Percentiles rank a stretch among this genome's conserved stretches.
phyloP scores from a whole-genome alignment of 2,329 filamentous ascomycete species.

The Cercospora sp. region DNA sequence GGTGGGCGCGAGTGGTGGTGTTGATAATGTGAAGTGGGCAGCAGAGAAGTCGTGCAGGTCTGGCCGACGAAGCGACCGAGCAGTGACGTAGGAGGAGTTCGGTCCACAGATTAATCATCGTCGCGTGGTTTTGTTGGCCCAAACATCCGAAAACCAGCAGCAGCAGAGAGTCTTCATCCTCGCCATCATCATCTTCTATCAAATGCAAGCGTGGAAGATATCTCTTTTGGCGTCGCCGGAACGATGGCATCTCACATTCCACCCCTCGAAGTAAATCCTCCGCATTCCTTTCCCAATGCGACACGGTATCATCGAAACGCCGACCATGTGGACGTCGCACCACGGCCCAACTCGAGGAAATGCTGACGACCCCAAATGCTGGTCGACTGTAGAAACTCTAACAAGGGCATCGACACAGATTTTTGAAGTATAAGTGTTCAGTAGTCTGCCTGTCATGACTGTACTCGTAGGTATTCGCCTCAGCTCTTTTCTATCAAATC shows the following conservation, averaged over 20 bases:
- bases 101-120: not conserved
- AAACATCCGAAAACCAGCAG: not conserved
- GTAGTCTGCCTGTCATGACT: not conserved
- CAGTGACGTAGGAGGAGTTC: not conserved
- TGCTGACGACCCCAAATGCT: not conserved
- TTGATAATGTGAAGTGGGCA: not conserved
- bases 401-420: not conserved
- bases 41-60: not conserved
- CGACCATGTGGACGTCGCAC: not conserved
- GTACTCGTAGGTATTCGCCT: not conserved
- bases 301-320: not conserved
- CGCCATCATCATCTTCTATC: not conserved
- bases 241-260: not conserved
- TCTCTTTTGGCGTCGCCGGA: not conserved
- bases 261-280: not conserved
- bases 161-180: not conserved
- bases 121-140: not conserved
- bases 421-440: not conserved
- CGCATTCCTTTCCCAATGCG: not conserved
- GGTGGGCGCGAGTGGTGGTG: not conserved
- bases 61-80: not conserved
- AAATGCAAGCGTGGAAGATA: not conserved
- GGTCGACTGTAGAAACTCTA: not conserved
- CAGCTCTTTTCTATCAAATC: not conserved
- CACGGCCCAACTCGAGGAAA: not conserved